These are phyloP conservation scores for Gastrodia elata DNA, from an alignment of 106 monocot genomes.

Conservation along the genomic window DNA sequence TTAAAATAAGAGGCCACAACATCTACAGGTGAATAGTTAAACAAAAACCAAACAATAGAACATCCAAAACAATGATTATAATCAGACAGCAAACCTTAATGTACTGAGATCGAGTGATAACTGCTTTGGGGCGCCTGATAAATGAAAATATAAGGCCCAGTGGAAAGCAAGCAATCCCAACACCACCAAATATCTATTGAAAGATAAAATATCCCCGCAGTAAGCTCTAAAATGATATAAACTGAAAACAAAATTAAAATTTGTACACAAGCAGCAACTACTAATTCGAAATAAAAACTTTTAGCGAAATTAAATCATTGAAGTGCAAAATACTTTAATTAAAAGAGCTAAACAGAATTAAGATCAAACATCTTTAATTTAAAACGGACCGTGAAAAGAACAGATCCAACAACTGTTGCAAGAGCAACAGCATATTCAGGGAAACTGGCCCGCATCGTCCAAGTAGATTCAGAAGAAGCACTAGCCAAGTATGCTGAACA, in stretches of 20 bases:
- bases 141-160: conserved; percentile 85
- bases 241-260: neutral
- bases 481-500: conserved; percentile 53
- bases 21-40: neutral
- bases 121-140: conserved; percentile 83
- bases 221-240: neutral
- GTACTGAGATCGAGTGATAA: conserved; percentile 97
- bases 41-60: neutral
- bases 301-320: neutral
- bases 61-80: neutral
- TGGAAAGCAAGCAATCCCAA: conserved; percentile 84
- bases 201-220: neutral
- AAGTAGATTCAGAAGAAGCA: conserved; percentile 66
- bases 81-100: conserved; percentile 57
- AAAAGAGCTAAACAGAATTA: neutral
- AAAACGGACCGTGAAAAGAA: conserved; percentile 67
- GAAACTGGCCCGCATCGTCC: conserved; percentile 74
- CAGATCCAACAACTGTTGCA: conserved; percentile 82
- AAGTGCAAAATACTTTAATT: neutral
- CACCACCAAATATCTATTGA: conserved; percentile 85
- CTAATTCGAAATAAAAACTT: neutral
- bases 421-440: conserved; percentile 95
- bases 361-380: neutral
- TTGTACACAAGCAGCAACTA: neutral
- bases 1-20: neutral